Evolutionary conservation across 768 basidiomycete genomes (phyloP), one percentile per base, ranked within the genome.

Genomic region (Leccinum uliginosum): DNA sequence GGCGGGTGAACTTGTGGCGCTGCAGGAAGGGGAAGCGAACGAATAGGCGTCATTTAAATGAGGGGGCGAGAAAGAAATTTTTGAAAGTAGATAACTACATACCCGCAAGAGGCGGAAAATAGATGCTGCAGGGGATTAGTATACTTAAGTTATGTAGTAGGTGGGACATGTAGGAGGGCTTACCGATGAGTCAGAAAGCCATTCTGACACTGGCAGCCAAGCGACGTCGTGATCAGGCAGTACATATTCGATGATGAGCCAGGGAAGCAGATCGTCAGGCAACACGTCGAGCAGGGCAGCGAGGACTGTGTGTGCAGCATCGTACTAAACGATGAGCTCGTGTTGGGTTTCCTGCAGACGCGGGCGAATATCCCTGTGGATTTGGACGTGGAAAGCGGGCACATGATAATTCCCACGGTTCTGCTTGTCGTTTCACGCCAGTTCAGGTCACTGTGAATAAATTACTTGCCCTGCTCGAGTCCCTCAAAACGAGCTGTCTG

Each of bases 141-240:
- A 27, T 24, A 14, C 12, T 32, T 32, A 32, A 32, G 30, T 32
- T 34, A 17, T n/a, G 35, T 26, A n/a, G 19, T 50, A 21, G 24
- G 27, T 1, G 3, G n/a, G 6, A 23, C 23, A 27, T 23, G n/a
- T 23, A 15, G 17, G 43, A 14, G 49, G 21, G 76, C 82, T 65
- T 75, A 89, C 88, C 74, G 47, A 78, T 80, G 75, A n/a, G n/a
- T 91, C 88, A 29, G 75, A 72, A 30, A 89, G 70, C 86, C 86
- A 91, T 66, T 81, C 78, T 35, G 69, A 75, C 26, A 82, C 78
- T 35, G 69, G 74, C 26, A 82, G 80, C 80, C 81, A 82, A 59
- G 76, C 72, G 56, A 73, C 70, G 57, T 78, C 78, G 15, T 74
- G 73, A 50, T 73, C 71, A 58, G 74, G 69, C 47, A 87, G 76